Percentiles rank a stretch among this genome's conserved stretches.
Conservation (phyloP, 345 rosid species). For the Eutrema yunnanense region DNA sequence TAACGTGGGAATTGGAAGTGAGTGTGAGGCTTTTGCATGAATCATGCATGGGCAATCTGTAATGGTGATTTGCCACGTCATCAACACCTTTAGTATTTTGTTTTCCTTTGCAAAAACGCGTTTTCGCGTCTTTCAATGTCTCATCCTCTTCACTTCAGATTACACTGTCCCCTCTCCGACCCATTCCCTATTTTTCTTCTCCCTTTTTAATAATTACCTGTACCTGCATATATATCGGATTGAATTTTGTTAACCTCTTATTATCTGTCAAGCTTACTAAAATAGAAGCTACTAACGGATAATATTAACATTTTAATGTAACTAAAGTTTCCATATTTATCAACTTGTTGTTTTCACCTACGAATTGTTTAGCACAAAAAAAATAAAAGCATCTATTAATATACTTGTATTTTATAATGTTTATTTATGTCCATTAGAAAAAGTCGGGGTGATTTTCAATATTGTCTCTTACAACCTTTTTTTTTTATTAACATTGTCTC, state of each 20-base stretch:
- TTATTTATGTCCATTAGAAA: neutral
- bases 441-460: slow-evolving; percentile 7
- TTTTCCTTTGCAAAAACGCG: slow-evolving; percentile 16
- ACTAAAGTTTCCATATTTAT: neutral
- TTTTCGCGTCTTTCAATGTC: slow-evolving; percentile 17
- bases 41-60: slow-evolving; percentile 15
- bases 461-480: neutral
- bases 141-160: neutral
- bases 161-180: slow-evolving; percentile 20
- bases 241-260: neutral
- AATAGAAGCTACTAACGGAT: neutral
- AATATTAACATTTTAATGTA: neutral
- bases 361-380: neutral
- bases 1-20: neutral
- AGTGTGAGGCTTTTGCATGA: slow-evolving; percentile 12
- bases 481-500: neutral
- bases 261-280: neutral
- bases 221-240: neutral
- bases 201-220: neutral
- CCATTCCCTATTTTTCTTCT: neutral
- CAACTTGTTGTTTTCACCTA: neutral
- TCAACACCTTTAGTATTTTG: neutral
- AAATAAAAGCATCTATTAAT: neutral
- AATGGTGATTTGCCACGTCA: slow-evolving; percentile 11
- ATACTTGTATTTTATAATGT: neutral